Evolutionary conservation across 768 basidiomycete species (phyloP).

Genomic region (Guyanaporus albipodus): DNA sequence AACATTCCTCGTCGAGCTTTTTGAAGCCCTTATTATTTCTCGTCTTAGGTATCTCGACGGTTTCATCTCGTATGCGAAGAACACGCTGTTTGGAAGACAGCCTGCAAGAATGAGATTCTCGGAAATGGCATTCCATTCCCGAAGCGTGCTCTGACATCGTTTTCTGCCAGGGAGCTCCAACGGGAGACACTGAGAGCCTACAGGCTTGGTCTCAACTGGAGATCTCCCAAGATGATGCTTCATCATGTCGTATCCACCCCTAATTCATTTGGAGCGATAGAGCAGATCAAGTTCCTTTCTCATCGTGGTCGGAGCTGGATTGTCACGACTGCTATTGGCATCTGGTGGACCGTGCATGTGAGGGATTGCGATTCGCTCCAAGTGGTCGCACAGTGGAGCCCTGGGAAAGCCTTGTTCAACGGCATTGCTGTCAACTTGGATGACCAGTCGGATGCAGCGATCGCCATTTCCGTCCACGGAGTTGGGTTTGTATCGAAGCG

Average conservation of each 20-base stretch:
- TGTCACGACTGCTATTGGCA: slow-evolving; percentile 51
- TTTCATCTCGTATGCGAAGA: slow-evolving; percentile 42
- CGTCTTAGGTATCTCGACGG: slow-evolving; percentile 47
- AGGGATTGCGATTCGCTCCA: slow-evolving; percentile 42
- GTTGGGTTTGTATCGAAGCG: slow-evolving; percentile 39
- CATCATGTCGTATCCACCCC: slow-evolving; percentile 15
- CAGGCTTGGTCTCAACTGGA: slow-evolving; percentile 50
- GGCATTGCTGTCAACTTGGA: slow-evolving; percentile 50
- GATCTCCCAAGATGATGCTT: slow-evolving; percentile 19
- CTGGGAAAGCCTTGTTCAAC: slow-evolving; percentile 48
- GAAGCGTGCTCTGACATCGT: slow-evolving; percentile 28
- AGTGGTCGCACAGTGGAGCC: slow-evolving; percentile 47
- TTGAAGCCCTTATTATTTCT: neutral
- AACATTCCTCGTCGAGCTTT: neutral
- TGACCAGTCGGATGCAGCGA: slow-evolving; percentile 38
- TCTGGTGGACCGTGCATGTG: slow-evolving; percentile 56
- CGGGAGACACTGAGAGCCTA: slow-evolving; percentile 41
- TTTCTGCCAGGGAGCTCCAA: slow-evolving; percentile 45
- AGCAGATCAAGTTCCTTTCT: slow-evolving; percentile 52
- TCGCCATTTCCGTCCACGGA: slow-evolving; percentile 50
- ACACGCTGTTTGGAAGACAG: slow-evolving; percentile 56
- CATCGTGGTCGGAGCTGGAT: slow-evolving; percentile 42
- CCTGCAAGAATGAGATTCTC: slow-evolving; percentile 43
- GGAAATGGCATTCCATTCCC: slow-evolving; percentile 50
- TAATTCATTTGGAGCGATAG: slow-evolving; percentile 42